Percentiles rank a stretch among this genome's conserved stretches.
Conservation (phyloP, 768 basidiomycete genomes). For the Suillus cothurnatus region DNA sequence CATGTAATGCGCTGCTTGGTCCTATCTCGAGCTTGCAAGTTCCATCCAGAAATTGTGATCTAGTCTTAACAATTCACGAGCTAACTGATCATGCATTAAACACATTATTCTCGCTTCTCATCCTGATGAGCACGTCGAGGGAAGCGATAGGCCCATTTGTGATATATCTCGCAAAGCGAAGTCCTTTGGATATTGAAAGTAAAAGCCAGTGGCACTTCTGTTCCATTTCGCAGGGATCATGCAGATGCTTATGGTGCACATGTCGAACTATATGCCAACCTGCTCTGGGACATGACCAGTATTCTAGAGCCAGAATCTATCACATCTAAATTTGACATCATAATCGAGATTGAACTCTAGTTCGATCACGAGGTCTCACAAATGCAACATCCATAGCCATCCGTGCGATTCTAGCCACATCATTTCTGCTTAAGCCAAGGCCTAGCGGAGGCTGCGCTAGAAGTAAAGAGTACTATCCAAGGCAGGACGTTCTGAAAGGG, state of each 20-base stretch:
- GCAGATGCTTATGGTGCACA: neutral
- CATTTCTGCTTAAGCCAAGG: slow-evolving; percentile 61
- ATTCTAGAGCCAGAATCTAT: neutral
- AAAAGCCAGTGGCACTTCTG: neutral
- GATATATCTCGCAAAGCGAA: neutral
- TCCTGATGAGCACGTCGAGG: neutral
- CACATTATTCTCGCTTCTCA: neutral
- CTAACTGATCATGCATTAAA: too few relatives aligned
- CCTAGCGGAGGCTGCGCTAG: slow-evolving; percentile 73
- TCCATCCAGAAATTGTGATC: neutral
- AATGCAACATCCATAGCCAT: slow-evolving; percentile 53
- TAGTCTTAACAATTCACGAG: neutral
- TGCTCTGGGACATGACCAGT: neutral
- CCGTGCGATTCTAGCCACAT: slow-evolving; percentile 57
- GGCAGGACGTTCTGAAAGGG: slow-evolving; percentile 72
- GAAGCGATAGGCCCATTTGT: neutral
- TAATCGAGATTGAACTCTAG: neutral
- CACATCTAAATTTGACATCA: neutral
- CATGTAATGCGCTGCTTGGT: neutral
- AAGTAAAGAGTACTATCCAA: slow-evolving; percentile 80
- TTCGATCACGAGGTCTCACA: neutral
- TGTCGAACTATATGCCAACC: neutral
- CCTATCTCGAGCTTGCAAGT: neutral
- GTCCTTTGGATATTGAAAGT: neutral
- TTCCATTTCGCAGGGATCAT: neutral